These are phyloP conservation scores for Pythium sp. DNA, from an alignment of 352 stramenopile genomes.

Conservation along the genomic window DNA sequence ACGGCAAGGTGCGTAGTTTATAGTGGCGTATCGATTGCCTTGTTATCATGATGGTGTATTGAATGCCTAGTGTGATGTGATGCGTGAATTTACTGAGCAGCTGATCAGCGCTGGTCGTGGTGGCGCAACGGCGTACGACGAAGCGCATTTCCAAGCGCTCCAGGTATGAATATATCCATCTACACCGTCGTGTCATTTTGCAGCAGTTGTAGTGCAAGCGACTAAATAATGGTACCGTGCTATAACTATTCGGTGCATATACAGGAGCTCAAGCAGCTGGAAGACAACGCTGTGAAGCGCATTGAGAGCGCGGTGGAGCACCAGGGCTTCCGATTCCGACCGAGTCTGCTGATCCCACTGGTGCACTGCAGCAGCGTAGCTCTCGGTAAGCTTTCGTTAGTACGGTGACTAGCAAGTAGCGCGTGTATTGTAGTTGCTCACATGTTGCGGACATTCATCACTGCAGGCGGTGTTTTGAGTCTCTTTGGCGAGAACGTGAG, in stretches of 20 bases:
- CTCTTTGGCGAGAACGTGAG: conserved; percentile 59
- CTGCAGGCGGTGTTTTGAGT: conserved; percentile 37
- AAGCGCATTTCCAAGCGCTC: conserved; percentile 38
- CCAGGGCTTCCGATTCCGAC: conserved; percentile 60
- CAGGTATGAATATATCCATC: conserved; percentile 26
- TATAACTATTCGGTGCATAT: not conserved
- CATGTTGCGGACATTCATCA: not conserved
- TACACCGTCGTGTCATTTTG: not conserved
- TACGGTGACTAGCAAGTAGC: not conserved
- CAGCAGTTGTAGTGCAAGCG: too few species aligned
- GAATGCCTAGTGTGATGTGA: not conserved
- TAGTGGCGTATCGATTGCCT: not conserved
- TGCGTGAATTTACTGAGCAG: conserved; percentile 19
- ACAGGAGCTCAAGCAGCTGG: conserved; percentile 46
- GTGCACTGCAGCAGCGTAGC: conserved; percentile 48
- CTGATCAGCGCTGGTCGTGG: conserved; percentile 29
- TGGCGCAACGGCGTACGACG: conserved; percentile 35
- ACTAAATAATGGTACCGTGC: not conserved
- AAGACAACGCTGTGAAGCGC: conserved; percentile 48
- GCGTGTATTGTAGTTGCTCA: not conserved
- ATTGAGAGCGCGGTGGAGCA: conserved; percentile 40
- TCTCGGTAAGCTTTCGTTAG: conserved; percentile 31
- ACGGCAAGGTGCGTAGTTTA: conserved; percentile 35
- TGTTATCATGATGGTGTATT: not conserved
- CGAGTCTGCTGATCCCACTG: conserved; percentile 56